phyloP scores from a whole-genome alignment of 169 alveolate genomes.

The Plasmodium coatneyi region DNA sequence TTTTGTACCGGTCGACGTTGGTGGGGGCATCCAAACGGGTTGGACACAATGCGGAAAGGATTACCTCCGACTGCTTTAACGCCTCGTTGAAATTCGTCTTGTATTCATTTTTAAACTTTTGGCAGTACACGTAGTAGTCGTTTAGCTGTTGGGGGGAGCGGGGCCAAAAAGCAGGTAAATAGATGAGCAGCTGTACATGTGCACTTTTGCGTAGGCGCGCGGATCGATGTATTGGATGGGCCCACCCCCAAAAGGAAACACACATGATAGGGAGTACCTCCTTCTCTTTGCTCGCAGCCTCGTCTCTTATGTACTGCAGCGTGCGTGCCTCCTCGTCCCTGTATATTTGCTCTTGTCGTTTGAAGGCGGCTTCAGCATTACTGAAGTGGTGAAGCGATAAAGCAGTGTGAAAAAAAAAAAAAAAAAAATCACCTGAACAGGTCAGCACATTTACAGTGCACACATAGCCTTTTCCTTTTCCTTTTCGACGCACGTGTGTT shows the following conservation, averaged over 20 bases:
- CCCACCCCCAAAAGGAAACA: background rate
- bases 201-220: background rate
- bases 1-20: background rate
- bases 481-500: background rate
- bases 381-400: background rate
- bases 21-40: background rate
- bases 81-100: constrained; percentile 39
- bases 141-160: constrained; percentile 9
- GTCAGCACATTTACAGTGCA: background rate
- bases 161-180: background rate
- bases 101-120: constrained; percentile 39
- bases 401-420: background rate
- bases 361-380: background rate
- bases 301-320: constrained; percentile 11
- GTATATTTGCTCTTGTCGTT: constrained; percentile 59
- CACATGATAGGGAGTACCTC: background rate
- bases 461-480: background rate
- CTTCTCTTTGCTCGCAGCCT: constrained; percentile 33
- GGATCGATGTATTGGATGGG: background rate
- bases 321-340: constrained; percentile 23
- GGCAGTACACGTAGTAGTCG: constrained; percentile 48
- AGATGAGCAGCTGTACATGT: background rate
- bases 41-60: background rate
- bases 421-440: background rate
- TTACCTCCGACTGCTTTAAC: constrained; percentile 58